Conservation (phyloP, 2,329 filamentous ascomycete species). For the Aspergillus neoniger region DNA sequence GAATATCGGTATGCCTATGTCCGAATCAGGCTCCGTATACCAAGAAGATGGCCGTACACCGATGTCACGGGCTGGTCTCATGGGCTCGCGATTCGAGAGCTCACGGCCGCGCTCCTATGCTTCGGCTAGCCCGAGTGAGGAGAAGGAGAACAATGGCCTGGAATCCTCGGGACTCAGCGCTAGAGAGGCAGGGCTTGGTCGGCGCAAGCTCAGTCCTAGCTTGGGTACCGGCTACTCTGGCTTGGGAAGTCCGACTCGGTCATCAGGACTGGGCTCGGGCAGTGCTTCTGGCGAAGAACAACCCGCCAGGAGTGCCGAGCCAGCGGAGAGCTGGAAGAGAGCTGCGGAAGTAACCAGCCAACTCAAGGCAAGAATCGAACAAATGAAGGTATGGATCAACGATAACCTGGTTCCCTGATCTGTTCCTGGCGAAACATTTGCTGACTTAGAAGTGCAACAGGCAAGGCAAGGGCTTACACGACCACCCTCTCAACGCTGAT, state of each 20-base stretch:
- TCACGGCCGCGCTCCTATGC: slow-evolving; percentile 44
- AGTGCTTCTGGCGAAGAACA: slow-evolving; percentile 40
- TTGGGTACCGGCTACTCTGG: slow-evolving; percentile 39
- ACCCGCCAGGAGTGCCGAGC: slow-evolving; percentile 48
- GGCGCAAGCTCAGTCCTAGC: slow-evolving; percentile 49
- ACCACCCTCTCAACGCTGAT: slow-evolving; percentile 40
- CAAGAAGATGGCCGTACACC: slow-evolving; percentile 39
- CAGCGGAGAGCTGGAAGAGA: slow-evolving; percentile 91
- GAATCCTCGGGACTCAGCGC: slow-evolving; percentile 38
- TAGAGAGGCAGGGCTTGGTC: slow-evolving; percentile 35
- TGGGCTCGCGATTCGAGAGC: slow-evolving; percentile 44
- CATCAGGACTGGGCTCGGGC: slow-evolving; percentile 36
- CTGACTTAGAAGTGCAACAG: slow-evolving; percentile 25
- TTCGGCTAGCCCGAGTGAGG: slow-evolving; percentile 63
- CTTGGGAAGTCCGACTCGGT: slow-evolving; percentile 42
- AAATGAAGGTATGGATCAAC: slow-evolving; percentile 73
- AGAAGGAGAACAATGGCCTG: slow-evolving; percentile 68
- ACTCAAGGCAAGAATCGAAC: slow-evolving; percentile 93
- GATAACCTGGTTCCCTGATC: background rate
- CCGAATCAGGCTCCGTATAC: slow-evolving; percentile 53
- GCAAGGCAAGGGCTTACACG: slow-evolving; percentile 49
- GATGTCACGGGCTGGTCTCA: slow-evolving; percentile 35
- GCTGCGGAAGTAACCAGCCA: slow-evolving; percentile 98
- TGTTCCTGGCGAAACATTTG: background rate
- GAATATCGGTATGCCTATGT: slow-evolving; percentile 54